phyloP scores from a whole-genome alignment of 1,284 basidiomycete genomes.

The Ustilago esculenta region DNA sequence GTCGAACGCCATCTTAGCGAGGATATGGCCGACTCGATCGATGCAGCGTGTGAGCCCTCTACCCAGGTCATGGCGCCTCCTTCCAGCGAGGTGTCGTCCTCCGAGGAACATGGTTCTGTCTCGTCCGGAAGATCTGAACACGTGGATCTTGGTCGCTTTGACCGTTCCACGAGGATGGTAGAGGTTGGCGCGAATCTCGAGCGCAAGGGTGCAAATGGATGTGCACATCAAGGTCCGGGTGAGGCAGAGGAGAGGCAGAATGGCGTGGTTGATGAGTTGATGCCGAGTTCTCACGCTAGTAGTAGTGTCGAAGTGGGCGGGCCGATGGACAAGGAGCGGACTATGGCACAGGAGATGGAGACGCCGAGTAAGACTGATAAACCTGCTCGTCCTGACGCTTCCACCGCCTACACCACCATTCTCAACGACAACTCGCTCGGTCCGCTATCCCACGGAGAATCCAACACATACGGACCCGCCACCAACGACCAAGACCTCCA shows the following conservation, averaged over 20 bases:
- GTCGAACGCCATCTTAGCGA: conserved; percentile 36
- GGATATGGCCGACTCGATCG: conserved; percentile 35
- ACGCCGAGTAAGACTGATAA: conserved; percentile 24
- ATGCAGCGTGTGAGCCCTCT: conserved; percentile 11
- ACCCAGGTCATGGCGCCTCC: conserved; percentile 9
- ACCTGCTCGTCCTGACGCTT: conserved; percentile 19
- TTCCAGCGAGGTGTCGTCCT: conserved; percentile 15
- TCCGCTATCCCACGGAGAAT: conserved; percentile 6
- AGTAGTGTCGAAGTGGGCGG: conserved; percentile 41
- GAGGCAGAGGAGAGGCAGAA: conserved; percentile 1
- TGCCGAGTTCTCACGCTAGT: conserved; percentile 27
- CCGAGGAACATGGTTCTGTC: conserved; percentile 9
- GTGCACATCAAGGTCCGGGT: not conserved
- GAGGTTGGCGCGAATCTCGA: conserved; percentile 12
- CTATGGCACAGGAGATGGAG: conserved; percentile 51
- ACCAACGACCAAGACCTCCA: not conserved
- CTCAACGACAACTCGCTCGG: conserved; percentile 18
- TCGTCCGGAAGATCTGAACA: conserved; percentile 11
- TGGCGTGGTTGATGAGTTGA: conserved; percentile 9
- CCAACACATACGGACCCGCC: conserved; percentile 1
- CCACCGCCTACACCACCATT: no score
- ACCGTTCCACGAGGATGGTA: conserved; percentile 38
- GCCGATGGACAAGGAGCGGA: conserved; percentile 38
- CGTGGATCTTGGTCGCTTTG: conserved; percentile 25
- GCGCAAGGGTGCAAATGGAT: not conserved